A percentile compares a stretch with the other conserved stretches of the same genome.
These are phyloP conservation scores for Wickerhamiella parazyma DNA, from an alignment of 805 yeast species.

Conservation along the genomic window DNA sequence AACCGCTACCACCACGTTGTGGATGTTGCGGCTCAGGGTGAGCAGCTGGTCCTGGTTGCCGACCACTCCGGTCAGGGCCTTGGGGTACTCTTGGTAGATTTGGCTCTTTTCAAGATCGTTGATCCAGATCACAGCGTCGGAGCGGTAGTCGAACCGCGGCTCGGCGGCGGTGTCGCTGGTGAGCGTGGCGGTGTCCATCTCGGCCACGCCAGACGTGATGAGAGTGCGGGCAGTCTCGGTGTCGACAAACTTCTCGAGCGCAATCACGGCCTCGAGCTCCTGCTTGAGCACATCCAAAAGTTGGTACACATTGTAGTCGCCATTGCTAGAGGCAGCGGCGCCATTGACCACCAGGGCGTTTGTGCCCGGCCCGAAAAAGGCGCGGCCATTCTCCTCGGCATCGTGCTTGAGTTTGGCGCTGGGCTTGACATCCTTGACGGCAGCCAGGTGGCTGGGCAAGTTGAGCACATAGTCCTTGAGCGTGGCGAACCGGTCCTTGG, in stretches of 20 bases:
- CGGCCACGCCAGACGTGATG: conserved; percentile 13
- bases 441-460: conserved; percentile 42
- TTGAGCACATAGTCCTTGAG: conserved; percentile 33
- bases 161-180: no score
- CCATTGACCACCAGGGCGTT: conserved; percentile 52
- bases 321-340: conserved; percentile 34
- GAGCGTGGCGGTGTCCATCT: no score
- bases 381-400: conserved; percentile 16
- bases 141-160: conserved; percentile 26
- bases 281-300: conserved; percentile 28
- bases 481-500: conserved; percentile 26
- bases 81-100: conserved; percentile 35
- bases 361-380: conserved; percentile 18
- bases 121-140: conserved; percentile 44
- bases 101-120: conserved; percentile 62
- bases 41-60: conserved; percentile 28
- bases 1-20: conserved; percentile 56
- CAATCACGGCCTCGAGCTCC: conserved; percentile 25
- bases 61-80: conserved; percentile 36
- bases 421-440: background rate
- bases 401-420: conserved; percentile 16
- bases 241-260: conserved; percentile 22
- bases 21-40: conserved; percentile 55
- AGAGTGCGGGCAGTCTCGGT: conserved; percentile 24
- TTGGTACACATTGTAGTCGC: conserved; percentile 25